phyloP scores from a whole-genome alignment of 2,329 filamentous ascomycete genomes.

The Diaporthe longicolla region DNA sequence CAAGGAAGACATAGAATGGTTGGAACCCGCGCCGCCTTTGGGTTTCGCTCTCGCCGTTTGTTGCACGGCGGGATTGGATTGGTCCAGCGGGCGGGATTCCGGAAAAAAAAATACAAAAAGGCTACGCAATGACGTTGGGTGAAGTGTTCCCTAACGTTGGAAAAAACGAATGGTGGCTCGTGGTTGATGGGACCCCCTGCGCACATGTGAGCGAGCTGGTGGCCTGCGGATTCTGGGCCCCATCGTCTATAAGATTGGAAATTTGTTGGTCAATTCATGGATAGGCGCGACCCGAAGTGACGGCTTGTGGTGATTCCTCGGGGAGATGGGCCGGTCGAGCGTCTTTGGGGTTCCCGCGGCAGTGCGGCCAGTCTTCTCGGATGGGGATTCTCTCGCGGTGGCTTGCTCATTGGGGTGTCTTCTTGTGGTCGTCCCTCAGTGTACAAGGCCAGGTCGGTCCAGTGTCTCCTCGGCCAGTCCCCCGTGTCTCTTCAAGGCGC shows the following conservation, averaged over 20 bases:
- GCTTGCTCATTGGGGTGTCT: neutral
- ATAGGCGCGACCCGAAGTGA: neutral
- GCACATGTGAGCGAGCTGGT: conserved; percentile 1
- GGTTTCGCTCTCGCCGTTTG: neutral
- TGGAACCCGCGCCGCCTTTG: neutral
- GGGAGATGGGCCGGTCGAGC: neutral
- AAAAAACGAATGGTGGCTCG: conserved; percentile 34
- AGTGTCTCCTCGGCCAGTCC: conserved; percentile 6
- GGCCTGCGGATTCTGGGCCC: neutral
- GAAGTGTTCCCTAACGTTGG: conserved; percentile 18
- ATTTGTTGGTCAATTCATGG: conserved; percentile 20
- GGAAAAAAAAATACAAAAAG: conserved; percentile 32
- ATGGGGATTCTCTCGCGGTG: neutral
- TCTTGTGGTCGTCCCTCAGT: conserved; percentile 1
- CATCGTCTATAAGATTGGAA: conserved; percentile 30
- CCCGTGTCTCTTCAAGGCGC: conserved; percentile 16
- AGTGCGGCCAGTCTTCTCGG: conserved; percentile 28
- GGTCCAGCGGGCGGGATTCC: neutral
- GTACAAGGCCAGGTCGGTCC: neutral
- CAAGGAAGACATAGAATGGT: conserved; percentile 17
- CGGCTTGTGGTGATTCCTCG: conserved; percentile 8
- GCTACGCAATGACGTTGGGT: conserved; percentile 32
- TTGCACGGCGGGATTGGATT: neutral
- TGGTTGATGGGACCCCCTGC: conserved; percentile 24
- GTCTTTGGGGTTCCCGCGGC: neutral